phyloP scores from a whole-genome alignment of 331 rosid species.

The Malus hybrid region DNA sequence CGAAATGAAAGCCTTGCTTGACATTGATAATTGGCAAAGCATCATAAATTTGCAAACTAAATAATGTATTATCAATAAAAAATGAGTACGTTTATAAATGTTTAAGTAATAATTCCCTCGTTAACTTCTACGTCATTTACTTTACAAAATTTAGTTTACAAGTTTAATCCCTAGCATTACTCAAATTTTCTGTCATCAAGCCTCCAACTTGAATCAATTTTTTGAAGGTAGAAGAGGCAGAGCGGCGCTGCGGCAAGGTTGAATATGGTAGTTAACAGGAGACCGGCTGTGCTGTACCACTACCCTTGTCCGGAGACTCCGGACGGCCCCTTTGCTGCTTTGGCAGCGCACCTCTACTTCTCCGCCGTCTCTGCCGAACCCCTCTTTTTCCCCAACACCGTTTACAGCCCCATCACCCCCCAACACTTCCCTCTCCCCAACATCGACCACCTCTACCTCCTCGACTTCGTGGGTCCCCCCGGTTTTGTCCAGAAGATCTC shows the following conservation, averaged over 20 bases:
- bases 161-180: no score
- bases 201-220: no score
- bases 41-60: no score
- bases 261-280: not conserved
- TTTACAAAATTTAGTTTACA: no score
- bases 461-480: slow-evolving; percentile 73
- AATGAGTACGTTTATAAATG: no score
- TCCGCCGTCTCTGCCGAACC: slow-evolving; percentile 41
- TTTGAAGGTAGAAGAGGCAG: not conserved
- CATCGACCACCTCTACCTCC: slow-evolving; percentile 60
- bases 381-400: slow-evolving; percentile 75
- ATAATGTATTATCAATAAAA: no score
- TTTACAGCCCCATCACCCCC: slow-evolving; percentile 48
- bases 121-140: no score
- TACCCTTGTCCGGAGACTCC: slow-evolving; percentile 56
- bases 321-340: slow-evolving; percentile 81
- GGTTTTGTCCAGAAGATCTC: slow-evolving; percentile 62
- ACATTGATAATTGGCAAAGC: no score
- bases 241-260: not conserved
- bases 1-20: no score
- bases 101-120: no score
- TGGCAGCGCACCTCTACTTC: slow-evolving; percentile 82
- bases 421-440: slow-evolving; percentile 49
- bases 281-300: slow-evolving; percentile 69
- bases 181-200: no score